Base-by-base conservation (phyloP, 2,329 filamentous ascomycete genomes). In the Aspergillus tamarii region DNA sequence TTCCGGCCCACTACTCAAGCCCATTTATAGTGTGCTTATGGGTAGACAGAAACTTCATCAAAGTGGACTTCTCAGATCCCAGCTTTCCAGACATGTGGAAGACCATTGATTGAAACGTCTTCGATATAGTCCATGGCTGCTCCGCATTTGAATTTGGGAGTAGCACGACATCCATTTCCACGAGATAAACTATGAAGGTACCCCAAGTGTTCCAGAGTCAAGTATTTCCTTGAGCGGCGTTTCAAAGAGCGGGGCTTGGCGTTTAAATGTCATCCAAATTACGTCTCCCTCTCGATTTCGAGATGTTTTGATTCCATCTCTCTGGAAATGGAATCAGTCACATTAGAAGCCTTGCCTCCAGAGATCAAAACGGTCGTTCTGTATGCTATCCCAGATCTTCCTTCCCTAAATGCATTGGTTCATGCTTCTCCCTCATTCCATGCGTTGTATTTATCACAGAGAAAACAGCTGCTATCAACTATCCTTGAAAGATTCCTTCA, bases 41-140 rank as follows among this genome's bases (percentile, higher is more conserved):
- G 32, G 75, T 67, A 55, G 63, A 73, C 3, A 82, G 70, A 57
- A 78, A 78, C 61, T 81, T 83, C 78, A 84, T 81, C n/a, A 84
- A 62, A 0, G 80, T 83, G 0, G 81, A 83, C 61, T 84, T 84
- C 8, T 82, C 82, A 14, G 80, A 80, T 21, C 82, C 82, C 0
- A 81, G 76, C 54, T 82, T 84, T 1, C 82, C 82, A 28, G 74
- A 76, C 19, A 83, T 76, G 76, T 79, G 81, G 64, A 72, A 80
- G 1, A 75, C 75, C 75, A 77, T 57, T 68, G 12, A 71, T 28
- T 52, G 48, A 52, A 30, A 28, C 26, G 48, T 9, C 6, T n/a
- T 52, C 48, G 48, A n/a, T 32, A 30, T 52, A 12, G 26, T 7
- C 30, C 28, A 32, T 30, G 23, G 23, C 30, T 10, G 30, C 30